Percentiles rank a stretch among this genome's conserved stretches.
Evolutionary conservation across 1,139 yeast species (phyloP).

Genomic region (Entelexis paramagnoliae): DNA sequence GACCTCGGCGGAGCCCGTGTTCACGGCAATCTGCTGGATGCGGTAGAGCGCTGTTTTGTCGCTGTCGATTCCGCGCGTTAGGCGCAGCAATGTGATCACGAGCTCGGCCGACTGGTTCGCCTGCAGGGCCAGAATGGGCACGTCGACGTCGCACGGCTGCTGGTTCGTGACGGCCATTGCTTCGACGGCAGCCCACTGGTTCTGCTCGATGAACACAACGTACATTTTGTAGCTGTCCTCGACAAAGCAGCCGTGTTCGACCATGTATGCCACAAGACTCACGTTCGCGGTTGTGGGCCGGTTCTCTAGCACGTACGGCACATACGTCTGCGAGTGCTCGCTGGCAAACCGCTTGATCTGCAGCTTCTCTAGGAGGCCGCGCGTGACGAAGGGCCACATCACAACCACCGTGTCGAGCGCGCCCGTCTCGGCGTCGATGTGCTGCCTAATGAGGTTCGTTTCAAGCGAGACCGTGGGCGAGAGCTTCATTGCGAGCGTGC

Average conservation of each 20-base stretch:
- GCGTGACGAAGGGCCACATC: conserved; percentile 21
- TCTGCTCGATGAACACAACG: conserved; percentile 1
- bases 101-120: conserved; percentile 13
- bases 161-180: conserved; percentile 11
- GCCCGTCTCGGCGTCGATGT: background rate
- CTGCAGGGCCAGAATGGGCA: conserved; percentile 10
- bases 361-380: conserved; percentile 13
- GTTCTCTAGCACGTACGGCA: conserved; percentile 15
- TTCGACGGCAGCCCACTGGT: conserved; percentile 9
- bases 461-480: conserved; percentile 13
- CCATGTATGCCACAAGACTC: conserved; percentile 15
- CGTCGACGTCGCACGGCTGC: conserved; percentile 10
- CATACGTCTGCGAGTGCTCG: conserved; percentile 5
- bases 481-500: conserved; percentile 16
- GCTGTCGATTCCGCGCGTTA: background rate
- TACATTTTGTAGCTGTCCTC: conserved; percentile 17
- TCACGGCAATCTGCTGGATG: conserved; percentile 8
- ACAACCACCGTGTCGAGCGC: conserved; percentile 6
- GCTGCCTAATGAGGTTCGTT: background rate
- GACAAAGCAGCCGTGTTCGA: conserved; percentile 17
- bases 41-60: conserved; percentile 11
- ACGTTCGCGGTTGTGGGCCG: background rate
- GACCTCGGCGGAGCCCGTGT: conserved; percentile 4
- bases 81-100: conserved; percentile 8
- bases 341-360: conserved; percentile 11